Evolutionary conservation across 441 rosid species (phyloP).

Genomic region (Raphanus hybrid): DNA sequence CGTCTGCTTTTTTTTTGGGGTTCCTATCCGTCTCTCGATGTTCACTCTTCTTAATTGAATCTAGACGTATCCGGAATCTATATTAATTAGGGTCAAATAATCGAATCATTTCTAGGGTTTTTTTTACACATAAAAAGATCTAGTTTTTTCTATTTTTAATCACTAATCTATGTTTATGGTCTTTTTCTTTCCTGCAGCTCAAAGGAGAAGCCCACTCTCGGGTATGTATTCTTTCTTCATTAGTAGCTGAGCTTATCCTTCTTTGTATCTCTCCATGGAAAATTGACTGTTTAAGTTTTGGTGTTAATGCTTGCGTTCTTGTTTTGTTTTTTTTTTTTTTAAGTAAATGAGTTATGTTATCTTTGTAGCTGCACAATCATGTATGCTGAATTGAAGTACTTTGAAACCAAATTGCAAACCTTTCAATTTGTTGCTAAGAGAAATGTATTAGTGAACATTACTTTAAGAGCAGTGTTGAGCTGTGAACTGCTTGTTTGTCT

Average conservation of each 20-base stretch:
- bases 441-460: not conserved
- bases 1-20: not conserved
- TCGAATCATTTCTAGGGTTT: conserved; percentile 5
- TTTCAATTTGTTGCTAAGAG: not conserved
- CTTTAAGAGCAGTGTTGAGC: too few relatives aligned
- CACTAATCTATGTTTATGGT: conserved; percentile 2
- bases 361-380: not conserved
- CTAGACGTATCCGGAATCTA: not conserved
- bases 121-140: not conserved
- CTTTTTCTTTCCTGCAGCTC: conserved; percentile 64
- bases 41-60: not conserved
- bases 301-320: not conserved
- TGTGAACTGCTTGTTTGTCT: too few relatives aligned
- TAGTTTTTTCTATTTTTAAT: not conserved
- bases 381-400: not conserved
- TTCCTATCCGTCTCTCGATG: not conserved
- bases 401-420: not conserved
- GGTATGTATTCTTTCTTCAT: conserved; percentile 50
- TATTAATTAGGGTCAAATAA: not conserved
- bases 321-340: not conserved
- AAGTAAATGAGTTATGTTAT: not conserved
- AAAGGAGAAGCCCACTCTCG: conserved; percentile 99
- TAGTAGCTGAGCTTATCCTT: not conserved
- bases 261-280: not conserved
- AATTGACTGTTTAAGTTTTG: not conserved